phyloP scores from a whole-genome alignment of 768 basidiomycete species.

The Boletus patriciae region DNA sequence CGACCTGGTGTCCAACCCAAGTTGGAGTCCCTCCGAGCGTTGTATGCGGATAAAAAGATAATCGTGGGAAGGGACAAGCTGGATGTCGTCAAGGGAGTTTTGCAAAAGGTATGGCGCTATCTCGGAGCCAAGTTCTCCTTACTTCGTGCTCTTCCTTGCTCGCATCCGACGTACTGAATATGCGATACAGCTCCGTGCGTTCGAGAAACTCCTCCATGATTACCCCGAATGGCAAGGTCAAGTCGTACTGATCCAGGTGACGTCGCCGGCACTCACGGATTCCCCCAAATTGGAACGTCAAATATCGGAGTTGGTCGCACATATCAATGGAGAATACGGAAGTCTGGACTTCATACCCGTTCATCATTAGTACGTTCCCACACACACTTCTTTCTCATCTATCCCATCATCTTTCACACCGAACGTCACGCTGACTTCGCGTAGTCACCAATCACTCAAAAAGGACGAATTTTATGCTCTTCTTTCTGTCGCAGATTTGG shows the following conservation, averaged over 20 bases:
- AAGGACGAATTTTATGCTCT: constrained; percentile 98
- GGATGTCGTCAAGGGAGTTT: constrained; percentile 96
- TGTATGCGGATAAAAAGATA: constrained; percentile 98
- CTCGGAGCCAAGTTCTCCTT: too few species aligned
- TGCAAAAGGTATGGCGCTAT: constrained; percentile 72
- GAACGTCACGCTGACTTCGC: not conserved
- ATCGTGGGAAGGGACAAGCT: constrained; percentile 97
- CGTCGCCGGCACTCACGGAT: constrained; percentile 88
- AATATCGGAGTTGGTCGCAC: constrained; percentile 90
- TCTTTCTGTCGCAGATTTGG: constrained; percentile 88
- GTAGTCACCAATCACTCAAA: constrained; percentile 93
- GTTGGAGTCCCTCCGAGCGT: constrained; percentile 72
- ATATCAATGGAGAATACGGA: constrained; percentile 95
- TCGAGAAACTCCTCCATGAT: constrained; percentile 88
- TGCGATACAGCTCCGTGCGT: constrained; percentile 75
- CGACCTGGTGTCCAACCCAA: constrained; percentile 88
- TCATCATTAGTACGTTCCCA: constrained; percentile 86
- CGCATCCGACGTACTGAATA: not conserved
- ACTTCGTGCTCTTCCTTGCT: not conserved
- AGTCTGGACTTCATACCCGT: constrained; percentile 94
- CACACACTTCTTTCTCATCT: not conserved
- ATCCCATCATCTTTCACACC: not conserved
- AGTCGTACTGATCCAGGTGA: constrained; percentile 80
- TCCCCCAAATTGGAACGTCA: constrained; percentile 91
- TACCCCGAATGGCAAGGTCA: constrained; percentile 97